A percentile compares a stretch with the other conserved stretches of the same genome.
Conservation (phyloP, 495 filamentous ascomycete species). For the Penicillium soppii region DNA sequence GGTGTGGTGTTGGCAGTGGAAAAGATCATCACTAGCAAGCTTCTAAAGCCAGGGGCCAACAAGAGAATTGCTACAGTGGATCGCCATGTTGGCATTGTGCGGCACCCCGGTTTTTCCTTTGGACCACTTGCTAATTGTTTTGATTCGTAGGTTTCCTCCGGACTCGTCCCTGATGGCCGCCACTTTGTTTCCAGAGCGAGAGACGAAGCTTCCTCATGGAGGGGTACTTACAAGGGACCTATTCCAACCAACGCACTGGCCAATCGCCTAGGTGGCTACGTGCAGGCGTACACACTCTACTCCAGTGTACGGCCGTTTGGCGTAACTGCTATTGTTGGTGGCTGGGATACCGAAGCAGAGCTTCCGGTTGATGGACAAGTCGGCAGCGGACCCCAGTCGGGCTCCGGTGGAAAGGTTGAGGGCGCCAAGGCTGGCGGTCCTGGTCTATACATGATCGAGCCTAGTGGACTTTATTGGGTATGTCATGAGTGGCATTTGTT, state of each 20-base stretch:
- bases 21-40: slow-evolving; percentile 93
- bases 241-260: slow-evolving; percentile 85
- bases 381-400: slow-evolving; percentile 70
- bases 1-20: slow-evolving; percentile 95
- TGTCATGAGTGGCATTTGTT: slow-evolving; percentile 6
- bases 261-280: slow-evolving; percentile 87
- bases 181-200: slow-evolving; percentile 93
- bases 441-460: slow-evolving; percentile 97
- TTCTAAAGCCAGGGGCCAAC: slow-evolving; percentile 90
- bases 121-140: neutral
- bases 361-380: slow-evolving; percentile 82
- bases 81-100: slow-evolving; percentile 88
- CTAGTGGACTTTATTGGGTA: slow-evolving; percentile 93
- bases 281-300: slow-evolving; percentile 97
- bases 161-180: slow-evolving; percentile 89
- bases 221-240: slow-evolving; percentile 83
- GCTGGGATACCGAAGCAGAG: slow-evolving; percentile 85
- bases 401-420: slow-evolving; percentile 75
- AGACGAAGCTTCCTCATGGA: slow-evolving; percentile 88
- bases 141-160: slow-evolving; percentile 73
- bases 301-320: slow-evolving; percentile 94
- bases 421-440: slow-evolving; percentile 82
- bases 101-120: slow-evolving; percentile 24
- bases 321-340: slow-evolving; percentile 89
- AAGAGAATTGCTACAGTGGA: slow-evolving; percentile 95